A percentile compares a stretch with the other conserved stretches of the same genome.
phyloP scores from a whole-genome alignment of 352 stramenopile species.

The Elongisporangium undulatum region DNA sequence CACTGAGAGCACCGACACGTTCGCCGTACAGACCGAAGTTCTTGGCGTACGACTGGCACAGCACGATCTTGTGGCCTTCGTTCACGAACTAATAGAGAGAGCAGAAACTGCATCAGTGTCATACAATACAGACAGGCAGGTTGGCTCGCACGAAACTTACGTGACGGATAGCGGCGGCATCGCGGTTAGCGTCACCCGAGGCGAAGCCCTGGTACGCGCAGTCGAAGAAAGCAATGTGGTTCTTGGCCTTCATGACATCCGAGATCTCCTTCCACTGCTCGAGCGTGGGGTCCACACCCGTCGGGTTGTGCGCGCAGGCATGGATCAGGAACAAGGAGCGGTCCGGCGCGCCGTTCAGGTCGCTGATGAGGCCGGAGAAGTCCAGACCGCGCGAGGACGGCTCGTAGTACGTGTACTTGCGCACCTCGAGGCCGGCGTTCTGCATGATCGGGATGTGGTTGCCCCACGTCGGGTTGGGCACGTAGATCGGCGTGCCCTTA shows the following conservation, averaged over 20 bases:
- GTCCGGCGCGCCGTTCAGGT: constrained; percentile 92
- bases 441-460: constrained; percentile 98
- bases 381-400: constrained; percentile 85
- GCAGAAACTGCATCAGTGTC: neutral
- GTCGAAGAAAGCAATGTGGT: constrained; percentile 99
- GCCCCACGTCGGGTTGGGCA: constrained; percentile 99
- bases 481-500: constrained; percentile 91
- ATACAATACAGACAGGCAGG: constrained; percentile 1
- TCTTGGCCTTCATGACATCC: constrained; percentile 93
- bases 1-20: constrained; percentile 94
- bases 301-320: constrained; percentile 99
- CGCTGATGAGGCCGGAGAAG: constrained; percentile 93
- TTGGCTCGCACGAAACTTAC: constrained; percentile 13
- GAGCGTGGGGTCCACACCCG: constrained; percentile 95
- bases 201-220: constrained; percentile 99
- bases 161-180: constrained; percentile 94
- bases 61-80: constrained; percentile 95
- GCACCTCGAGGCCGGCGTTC: constrained; percentile 78
- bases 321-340: constrained; percentile 97
- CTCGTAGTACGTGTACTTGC: constrained; percentile 85
- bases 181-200: constrained; percentile 93
- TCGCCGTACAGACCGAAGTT: constrained; percentile 99
- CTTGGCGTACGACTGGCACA: constrained; percentile 99
- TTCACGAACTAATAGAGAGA: constrained; percentile 92
- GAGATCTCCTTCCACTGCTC: constrained; percentile 99